A percentile compares a stretch with the other conserved stretches of the same genome.
These are phyloP conservation scores for Aspergillus novofumigatus DNA, from an alignment of 2,329 filamentous ascomycete species.

Conservation along the genomic window DNA sequence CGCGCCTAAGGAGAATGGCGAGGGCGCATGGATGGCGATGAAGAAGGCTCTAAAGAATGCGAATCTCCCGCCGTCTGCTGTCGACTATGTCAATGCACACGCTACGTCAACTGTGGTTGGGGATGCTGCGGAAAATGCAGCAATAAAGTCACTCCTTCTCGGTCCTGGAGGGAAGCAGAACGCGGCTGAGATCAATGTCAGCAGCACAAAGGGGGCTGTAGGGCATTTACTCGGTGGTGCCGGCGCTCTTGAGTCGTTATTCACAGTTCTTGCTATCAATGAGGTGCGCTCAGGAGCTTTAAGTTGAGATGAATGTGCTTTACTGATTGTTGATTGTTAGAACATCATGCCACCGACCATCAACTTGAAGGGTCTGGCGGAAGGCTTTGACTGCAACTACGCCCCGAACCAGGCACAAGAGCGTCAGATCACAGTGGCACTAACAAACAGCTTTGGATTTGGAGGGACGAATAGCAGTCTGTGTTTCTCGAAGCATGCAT, in stretches of 20 bases:
- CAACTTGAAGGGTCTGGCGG: constrained; percentile 67
- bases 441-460: constrained; percentile 97
- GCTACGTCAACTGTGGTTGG: constrained; percentile 84
- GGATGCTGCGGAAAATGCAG: constrained; percentile 80
- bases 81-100: constrained; percentile 95
- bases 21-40: constrained; percentile 82
- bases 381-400: constrained; percentile 77
- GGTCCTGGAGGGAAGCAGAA: constrained; percentile 63
- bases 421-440: constrained; percentile 64
- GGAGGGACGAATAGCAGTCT: constrained; percentile 92
- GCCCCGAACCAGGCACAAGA: constrained; percentile 69
- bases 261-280: constrained; percentile 72
- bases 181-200: constrained; percentile 69
- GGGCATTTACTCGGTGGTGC: constrained; percentile 90
- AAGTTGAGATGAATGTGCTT: background rate
- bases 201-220: constrained; percentile 89
- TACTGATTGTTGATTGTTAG: constrained; percentile 43
- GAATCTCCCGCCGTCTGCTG: constrained; percentile 59
- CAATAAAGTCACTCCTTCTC: constrained; percentile 73
- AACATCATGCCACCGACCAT: constrained; percentile 78
- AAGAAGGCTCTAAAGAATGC: constrained; percentile 73
- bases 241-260: constrained; percentile 84
- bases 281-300: constrained; percentile 55
- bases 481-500: constrained; percentile 55
- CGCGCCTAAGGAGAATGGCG: constrained; percentile 75